These are phyloP conservation scores for Lunasporangiospora selenospora DNA, from an alignment of 192 early-diverging fungal genomes.

Conservation along the genomic window DNA sequence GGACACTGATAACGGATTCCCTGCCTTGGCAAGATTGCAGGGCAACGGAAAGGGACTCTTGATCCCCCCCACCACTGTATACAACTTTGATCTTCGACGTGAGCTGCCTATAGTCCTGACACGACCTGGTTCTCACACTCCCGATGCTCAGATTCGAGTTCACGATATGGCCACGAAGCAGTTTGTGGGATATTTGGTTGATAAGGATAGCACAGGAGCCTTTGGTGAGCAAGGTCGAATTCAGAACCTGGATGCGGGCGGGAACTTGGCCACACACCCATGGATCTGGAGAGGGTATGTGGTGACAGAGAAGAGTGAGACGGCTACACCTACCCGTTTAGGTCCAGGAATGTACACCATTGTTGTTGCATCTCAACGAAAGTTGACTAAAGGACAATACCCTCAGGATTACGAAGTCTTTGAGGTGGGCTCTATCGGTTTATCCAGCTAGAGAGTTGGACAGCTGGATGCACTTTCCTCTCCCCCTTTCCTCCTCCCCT, in stretches of 20 bases:
- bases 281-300: conserved; percentile 20
- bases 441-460: too few relatives aligned
- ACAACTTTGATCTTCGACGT: conserved; percentile 1
- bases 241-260: too few relatives aligned
- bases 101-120: neutral
- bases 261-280: too few relatives aligned
- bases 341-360: conserved; percentile 16
- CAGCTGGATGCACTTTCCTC: too few relatives aligned
- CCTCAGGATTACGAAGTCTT: conserved; percentile 35
- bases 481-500: too few relatives aligned
- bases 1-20: conserved; percentile 13
- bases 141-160: conserved; percentile 8
- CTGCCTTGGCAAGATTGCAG: conserved; percentile 10
- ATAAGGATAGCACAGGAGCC: neutral
- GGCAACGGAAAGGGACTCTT: neutral
- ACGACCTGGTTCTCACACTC: conserved; percentile 18
- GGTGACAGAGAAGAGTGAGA: conserved; percentile 3
- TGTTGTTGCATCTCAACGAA: conserved; percentile 29
- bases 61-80: neutral
- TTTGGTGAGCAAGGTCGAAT: conserved; percentile 2
- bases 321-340: neutral
- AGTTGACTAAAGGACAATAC: conserved; percentile 30
- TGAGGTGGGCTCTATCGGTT: conserved; percentile 3
- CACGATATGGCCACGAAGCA: neutral
- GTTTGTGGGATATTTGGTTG: conserved; percentile 5